These are phyloP conservation scores for Jacaranda mimosifolia DNA, from an alignment of 257 asterid species.

Conservation along the genomic window DNA sequence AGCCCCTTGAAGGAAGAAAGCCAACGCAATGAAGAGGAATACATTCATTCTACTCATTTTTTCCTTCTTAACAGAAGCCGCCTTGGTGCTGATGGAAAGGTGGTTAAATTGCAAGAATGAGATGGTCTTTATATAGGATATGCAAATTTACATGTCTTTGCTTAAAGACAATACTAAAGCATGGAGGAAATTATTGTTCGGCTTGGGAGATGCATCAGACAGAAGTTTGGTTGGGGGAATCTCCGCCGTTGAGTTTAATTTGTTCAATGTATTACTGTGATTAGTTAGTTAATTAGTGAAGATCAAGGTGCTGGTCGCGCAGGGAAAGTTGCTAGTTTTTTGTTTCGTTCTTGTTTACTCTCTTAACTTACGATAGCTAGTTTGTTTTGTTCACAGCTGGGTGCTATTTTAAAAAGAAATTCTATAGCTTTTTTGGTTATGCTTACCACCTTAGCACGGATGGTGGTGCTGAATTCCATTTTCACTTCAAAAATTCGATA, in stretches of 20 bases:
- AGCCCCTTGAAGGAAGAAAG: slow-evolving; percentile 41
- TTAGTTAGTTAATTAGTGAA: slow-evolving; percentile 20
- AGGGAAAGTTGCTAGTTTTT: neutral
- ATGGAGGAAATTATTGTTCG: too few species aligned
- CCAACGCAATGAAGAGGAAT: slow-evolving; percentile 32
- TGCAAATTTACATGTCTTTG: too few species aligned
- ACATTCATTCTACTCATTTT: neutral
- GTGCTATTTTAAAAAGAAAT: too few species aligned
- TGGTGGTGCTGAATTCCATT: too few species aligned
- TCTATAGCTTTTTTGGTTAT: too few species aligned
- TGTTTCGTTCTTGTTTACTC: neutral
- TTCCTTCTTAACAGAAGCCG: neutral
- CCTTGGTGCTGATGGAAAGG: neutral
- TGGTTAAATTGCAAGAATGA: neutral
- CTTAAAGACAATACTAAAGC: too few species aligned
- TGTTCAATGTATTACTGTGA: neutral
- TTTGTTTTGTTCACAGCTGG: neutral
- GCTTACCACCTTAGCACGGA: too few species aligned
- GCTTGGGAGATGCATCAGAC: too few species aligned
- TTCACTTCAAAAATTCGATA: too few species aligned
- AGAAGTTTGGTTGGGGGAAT: neutral
- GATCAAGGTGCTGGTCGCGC: neutral
- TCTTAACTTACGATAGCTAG: neutral
- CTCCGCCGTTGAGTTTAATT: slow-evolving; percentile 15
- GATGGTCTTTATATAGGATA: neutral